Conservation (phyloP, 371 early-diverging fungal genomes). For the Mucor indicus region DNA sequence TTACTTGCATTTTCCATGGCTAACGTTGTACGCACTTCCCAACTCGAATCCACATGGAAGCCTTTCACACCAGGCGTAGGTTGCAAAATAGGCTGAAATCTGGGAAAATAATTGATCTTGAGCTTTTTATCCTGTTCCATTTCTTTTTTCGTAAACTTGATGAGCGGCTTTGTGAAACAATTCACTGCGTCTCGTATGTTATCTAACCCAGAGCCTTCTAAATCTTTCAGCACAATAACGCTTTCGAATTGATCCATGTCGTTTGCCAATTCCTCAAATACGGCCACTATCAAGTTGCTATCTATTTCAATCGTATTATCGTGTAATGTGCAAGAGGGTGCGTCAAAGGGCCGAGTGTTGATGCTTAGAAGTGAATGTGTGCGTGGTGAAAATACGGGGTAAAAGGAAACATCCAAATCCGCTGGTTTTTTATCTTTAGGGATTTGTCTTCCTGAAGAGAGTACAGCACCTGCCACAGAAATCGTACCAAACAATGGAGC, state of each 20-base stretch:
- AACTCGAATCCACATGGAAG: conserved; percentile 36
- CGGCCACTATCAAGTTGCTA: conserved; percentile 11
- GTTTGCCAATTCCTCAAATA: conserved; percentile 12
- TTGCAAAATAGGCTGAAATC: conserved; percentile 32
- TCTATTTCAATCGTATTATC: neutral
- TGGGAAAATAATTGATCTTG: conserved; percentile 14
- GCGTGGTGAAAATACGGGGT: conserved; percentile 57
- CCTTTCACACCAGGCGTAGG: conserved; percentile 37
- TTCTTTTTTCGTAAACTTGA: conserved; percentile 7
- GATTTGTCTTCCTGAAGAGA: conserved; percentile 12
- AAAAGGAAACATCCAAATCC: conserved; percentile 24
- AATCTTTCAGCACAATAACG: conserved; percentile 17
- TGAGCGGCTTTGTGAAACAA: conserved; percentile 8
- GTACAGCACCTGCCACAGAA: conserved; percentile 31
- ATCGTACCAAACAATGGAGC: conserved; percentile 46
- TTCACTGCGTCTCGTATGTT: conserved; percentile 7
- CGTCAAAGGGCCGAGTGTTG: conserved; percentile 23
- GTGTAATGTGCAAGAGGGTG: neutral
- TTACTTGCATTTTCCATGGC: conserved; percentile 7
- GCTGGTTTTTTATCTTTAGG: neutral
- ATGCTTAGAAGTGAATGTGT: conserved; percentile 58
- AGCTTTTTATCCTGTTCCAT: neutral
- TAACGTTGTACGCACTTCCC: conserved; percentile 19
- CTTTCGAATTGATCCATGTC: conserved; percentile 4
- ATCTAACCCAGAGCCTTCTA: conserved; percentile 9